A percentile compares a stretch with the other conserved stretches of the same genome.
phyloP scores from a whole-genome alignment of 2,329 filamentous ascomycete species.

The Rhytidhysteron rufulum region DNA sequence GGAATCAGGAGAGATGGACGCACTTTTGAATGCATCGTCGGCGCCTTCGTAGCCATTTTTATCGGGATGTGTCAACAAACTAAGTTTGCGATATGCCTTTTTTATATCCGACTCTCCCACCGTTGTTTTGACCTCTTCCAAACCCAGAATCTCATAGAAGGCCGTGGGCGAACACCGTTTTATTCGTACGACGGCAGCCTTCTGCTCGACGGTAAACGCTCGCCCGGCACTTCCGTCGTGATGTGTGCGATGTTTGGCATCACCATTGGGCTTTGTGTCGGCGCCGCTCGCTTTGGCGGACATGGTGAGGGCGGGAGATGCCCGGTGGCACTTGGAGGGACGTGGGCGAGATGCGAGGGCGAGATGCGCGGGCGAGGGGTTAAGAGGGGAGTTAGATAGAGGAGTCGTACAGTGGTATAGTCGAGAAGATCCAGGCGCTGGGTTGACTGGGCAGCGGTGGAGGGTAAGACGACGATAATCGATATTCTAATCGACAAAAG shows the following conservation, averaged over 20 bases:
- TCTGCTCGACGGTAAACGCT: conserved; percentile 84
- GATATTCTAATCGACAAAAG: no score
- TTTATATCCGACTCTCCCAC: conserved; percentile 85
- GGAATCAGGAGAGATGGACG: conserved; percentile 25
- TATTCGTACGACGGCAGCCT: conserved; percentile 85
- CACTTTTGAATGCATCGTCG: conserved; percentile 94
- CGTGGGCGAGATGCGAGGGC: no score
- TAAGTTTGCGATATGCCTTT: conserved; percentile 94
- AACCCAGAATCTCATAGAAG: conserved; percentile 90
- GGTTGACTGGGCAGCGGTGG: no score
- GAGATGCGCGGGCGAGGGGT: no score
- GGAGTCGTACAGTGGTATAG: no score
- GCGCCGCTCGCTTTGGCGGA: conserved; percentile 44
- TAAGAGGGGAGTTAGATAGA: no score
- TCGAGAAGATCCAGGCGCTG: no score
- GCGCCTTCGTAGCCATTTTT: conserved; percentile 96
- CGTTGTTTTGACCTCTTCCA: conserved; percentile 61
- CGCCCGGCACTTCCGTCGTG: conserved; percentile 73
- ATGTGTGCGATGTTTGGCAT: conserved; percentile 55
- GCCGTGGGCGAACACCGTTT: conserved; percentile 77
- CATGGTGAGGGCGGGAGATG: conserved; percentile 25
- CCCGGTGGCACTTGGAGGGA: no score
- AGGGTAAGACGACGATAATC: no score
- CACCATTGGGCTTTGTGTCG: conserved; percentile 35
- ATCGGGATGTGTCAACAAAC: conserved; percentile 92